Evolutionary conservation across 768 basidiomycete species (phyloP).

Genomic region (Mrakia gelida): DNA sequence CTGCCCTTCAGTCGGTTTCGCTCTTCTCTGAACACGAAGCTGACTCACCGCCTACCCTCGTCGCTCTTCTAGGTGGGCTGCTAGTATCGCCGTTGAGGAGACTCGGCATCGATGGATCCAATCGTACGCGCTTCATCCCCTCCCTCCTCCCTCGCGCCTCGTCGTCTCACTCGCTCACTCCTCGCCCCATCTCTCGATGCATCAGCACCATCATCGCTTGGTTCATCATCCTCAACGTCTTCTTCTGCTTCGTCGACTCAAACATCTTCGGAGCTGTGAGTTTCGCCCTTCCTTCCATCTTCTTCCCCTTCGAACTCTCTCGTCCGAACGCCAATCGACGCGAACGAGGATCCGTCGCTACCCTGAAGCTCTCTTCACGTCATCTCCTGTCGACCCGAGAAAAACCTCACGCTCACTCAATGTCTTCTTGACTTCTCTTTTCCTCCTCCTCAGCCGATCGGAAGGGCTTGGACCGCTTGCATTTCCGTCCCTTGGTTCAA

Average conservation of each 20-base stretch:
- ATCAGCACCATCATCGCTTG: constrained; percentile 68
- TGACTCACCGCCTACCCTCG: too few relatives aligned
- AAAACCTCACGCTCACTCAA: too few relatives aligned
- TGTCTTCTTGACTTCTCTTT: too few relatives aligned
- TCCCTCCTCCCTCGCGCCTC: not conserved
- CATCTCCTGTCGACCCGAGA: constrained; percentile 57
- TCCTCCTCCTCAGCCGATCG: constrained; percentile 73
- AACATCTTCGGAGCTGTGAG: constrained; percentile 19
- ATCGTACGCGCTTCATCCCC: not conserved
- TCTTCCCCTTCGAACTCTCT: not conserved
- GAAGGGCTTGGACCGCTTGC: constrained; percentile 59
- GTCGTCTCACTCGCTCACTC: constrained; percentile 38
- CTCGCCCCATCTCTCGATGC: too few relatives aligned
- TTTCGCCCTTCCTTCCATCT: not conserved
- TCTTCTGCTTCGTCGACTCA: constrained; percentile 46
- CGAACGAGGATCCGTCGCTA: not conserved
- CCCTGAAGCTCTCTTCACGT: not conserved
- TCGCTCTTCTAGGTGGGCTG: constrained; percentile 25
- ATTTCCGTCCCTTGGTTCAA: constrained; percentile 66
- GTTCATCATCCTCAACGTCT: constrained; percentile 56
- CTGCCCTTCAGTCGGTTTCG: not conserved
- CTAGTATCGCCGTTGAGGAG: constrained; percentile 10
- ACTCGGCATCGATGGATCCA: constrained; percentile 17
- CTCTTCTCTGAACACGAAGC: not conserved
- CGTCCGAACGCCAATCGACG: not conserved